Base-by-base conservation (phyloP, 306 rosid genomes). In the Trifolium repens region DNA sequence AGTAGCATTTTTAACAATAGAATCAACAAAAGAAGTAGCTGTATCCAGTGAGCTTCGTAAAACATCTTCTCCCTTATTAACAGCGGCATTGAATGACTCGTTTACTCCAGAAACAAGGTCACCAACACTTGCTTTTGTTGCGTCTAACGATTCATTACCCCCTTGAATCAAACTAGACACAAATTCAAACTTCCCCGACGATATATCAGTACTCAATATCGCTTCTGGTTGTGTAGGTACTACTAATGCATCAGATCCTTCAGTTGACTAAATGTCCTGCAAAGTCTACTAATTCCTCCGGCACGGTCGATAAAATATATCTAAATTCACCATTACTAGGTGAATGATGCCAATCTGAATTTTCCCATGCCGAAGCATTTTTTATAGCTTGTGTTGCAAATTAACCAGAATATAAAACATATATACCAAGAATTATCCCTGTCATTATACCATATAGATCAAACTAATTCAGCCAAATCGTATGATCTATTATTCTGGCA, bases 41-140 rank as follows among this genome's bases (percentile, higher is more conserved):
- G n/a, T n/a, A n/a, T n/a, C n/a, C n/a, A n/a, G n/a, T n/a, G n/a
- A n/a, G n/a, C n/a, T n/a, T n/a, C 71, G 86, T 4, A 90, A 53
- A 16, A 76, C 76, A 81, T 67, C 78, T 81, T 85, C 88, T 55
- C 91, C 96, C 70, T 87, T 82, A 27, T 53, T 78, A 15, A 94
- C 19, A 5, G 97, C 84, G 44, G 78, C 86, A 74, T 69, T 81
- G 55, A 93, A 81, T 43, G 97, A 79, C 42, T 83, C 76, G 8
- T 70, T 79, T 72, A 81, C 78, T 15, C 83, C 93, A 46, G 78
- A 37, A 8, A 87, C 15, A 60, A 79, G 52, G 57, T 84, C 93
- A 71, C 75, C 83, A 39, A 78, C 64, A 55, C 87, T 88, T 77
- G 86, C 77, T 79, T 91, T 91, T 40, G 77, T 35, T 55, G 82